Conservation (phyloP, 768 basidiomycete species). For the Kwoniella mangroviensis region DNA sequence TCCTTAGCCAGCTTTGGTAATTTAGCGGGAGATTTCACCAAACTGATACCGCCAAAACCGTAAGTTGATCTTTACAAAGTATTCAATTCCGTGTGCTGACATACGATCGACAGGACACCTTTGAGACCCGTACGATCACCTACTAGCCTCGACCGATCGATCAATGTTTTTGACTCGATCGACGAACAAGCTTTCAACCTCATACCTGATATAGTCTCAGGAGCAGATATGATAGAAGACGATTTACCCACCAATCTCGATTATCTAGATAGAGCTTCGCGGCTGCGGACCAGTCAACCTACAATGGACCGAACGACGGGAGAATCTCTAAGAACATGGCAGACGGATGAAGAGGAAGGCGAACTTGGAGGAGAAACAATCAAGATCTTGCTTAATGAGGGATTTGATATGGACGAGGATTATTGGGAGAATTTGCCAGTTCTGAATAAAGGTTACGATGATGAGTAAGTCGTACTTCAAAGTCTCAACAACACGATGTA, state of each 20-base stretch:
- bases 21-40: conserved; percentile 46
- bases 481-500: too few species aligned
- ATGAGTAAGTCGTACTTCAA: conserved; percentile 31
- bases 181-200: conserved; percentile 80
- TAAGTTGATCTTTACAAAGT: conserved; percentile 11
- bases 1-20: conserved; percentile 46
- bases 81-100: not conserved
- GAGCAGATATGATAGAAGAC: conserved; percentile 86
- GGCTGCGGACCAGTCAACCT: conserved; percentile 57
- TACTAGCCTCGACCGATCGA: conserved; percentile 29
- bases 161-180: conserved; percentile 60
- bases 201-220: conserved; percentile 74
- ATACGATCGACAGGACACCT: conserved; percentile 1
- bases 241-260: conserved; percentile 87
- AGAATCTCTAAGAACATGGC: conserved; percentile 45
- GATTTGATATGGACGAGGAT: conserved; percentile 72
- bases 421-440: conserved; percentile 59
- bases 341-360: conserved; percentile 61
- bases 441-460: conserved; percentile 19
- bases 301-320: conserved; percentile 65
- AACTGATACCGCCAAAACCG: conserved; percentile 33
- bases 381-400: conserved; percentile 69
- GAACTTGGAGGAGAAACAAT: conserved; percentile 82
- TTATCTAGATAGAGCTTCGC: conserved; percentile 83
- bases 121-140: conserved; percentile 19